Evolutionary conservation across 2,329 filamentous ascomycete species (phyloP), one percentile per base, ranked within the genome.

Genomic region (Waltergamsia citrina): DNA sequence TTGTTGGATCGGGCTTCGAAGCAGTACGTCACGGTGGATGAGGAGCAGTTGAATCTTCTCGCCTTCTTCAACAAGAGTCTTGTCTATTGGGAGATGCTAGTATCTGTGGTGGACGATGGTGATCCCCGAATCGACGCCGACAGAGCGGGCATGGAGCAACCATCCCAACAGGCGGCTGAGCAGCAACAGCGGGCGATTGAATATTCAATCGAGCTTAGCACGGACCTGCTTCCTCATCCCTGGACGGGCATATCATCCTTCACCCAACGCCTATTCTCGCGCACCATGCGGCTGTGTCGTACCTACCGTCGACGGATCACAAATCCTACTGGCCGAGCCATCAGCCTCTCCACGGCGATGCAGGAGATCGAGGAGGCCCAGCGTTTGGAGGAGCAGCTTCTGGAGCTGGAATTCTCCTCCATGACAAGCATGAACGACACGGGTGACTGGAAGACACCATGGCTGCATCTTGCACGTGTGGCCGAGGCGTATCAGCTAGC

Each of bases 51-150:
- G 39, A 43, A 56, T 7, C 39, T 56, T 4, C 30, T 62, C 5
- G 43, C 42, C 1, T 60, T 60, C 18, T 62, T 62, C 33, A 54
- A 57, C 22, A 57, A 59, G 24, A 60, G 58, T 21, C 42, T 59
- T 35, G 45, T 53, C 0, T 62, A 62, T 36, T 60, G 58, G 38
- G 59, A 62, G 26, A 53, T 62, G 46, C 40, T 62, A 5, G 43
- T 60, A 2, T 51, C 56, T 1, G 53, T 62, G 0, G 55, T 62
- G 4, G 53, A 23, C n/a, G 14, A 25, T n/a, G 20, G 12, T 15
- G 20, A 21, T 17, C 14, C n/a, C 5, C 12, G 22, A 15, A 24
- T 14, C 4, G 31, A 17, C 11, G 21, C 17, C 5, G 31, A 33
- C 12, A 11, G 24, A 4, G 11, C 11, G 14, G 3, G 24, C 24